Evolutionary conservation across 2,329 filamentous ascomycete species (phyloP).

Genomic region (Stagonosporopsis vannaccii): DNA sequence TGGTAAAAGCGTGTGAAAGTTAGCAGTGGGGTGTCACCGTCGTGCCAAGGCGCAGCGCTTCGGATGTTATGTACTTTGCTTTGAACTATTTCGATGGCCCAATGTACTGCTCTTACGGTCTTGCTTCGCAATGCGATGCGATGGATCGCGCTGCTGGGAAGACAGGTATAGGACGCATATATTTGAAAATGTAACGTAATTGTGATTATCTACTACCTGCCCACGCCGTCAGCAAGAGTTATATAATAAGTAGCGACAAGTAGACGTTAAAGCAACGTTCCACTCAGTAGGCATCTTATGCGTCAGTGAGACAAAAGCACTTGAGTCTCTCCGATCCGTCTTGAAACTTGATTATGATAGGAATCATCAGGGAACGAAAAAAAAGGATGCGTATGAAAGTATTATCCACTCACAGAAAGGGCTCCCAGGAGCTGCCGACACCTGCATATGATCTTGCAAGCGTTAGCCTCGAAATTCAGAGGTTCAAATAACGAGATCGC

Average conservation of each 20-base stretch:
- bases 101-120: background rate
- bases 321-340: slow-evolving; percentile 46
- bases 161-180: background rate
- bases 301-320: slow-evolving; percentile 39
- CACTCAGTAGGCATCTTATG: slow-evolving; percentile 14
- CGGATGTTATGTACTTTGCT: background rate
- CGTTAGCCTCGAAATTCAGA: background rate
- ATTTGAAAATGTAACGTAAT: slow-evolving; percentile 2
- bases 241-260: background rate
- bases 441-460: background rate
- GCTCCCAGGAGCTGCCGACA: too few species aligned
- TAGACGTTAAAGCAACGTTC: background rate
- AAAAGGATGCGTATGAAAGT: background rate
- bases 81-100: background rate
- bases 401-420: background rate
- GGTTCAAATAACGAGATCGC: background rate
- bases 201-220: slow-evolving; percentile 11
- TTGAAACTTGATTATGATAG: slow-evolving; percentile 42
- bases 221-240: background rate
- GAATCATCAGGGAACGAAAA: slow-evolving; percentile 31
- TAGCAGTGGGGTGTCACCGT: background rate
- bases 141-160: too few species aligned
- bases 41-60: background rate
- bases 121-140: background rate
- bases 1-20: background rate